Percentiles rank a stretch among this genome's conserved stretches.
Evolutionary conservation across 768 basidiomycete species (phyloP).

Genomic region (Boletus pseudo-olivaceus): DNA sequence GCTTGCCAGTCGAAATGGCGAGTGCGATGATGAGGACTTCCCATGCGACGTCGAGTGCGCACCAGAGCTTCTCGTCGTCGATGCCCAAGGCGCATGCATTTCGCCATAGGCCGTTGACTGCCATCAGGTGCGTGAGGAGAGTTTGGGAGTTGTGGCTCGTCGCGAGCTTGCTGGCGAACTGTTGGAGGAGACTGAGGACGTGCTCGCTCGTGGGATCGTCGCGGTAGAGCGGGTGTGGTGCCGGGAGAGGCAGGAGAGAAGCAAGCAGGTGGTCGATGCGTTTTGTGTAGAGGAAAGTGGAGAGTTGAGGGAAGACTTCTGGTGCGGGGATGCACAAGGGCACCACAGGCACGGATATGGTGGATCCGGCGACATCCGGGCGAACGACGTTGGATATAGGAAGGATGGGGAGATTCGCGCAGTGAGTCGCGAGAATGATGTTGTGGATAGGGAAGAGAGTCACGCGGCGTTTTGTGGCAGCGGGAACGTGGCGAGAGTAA

Average conservation of each 20-base stretch:
- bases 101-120: slow-evolving; percentile 48
- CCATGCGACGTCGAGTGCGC: slow-evolving; percentile 48
- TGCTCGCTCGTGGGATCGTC: slow-evolving; percentile 22
- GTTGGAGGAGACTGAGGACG: slow-evolving; percentile 9
- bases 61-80: slow-evolving; percentile 45
- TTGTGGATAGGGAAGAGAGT: slow-evolving; percentile 37
- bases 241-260: slow-evolving; percentile 53
- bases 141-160: slow-evolving; percentile 14
- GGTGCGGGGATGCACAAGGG: slow-evolving; percentile 70
- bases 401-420: slow-evolving; percentile 27
- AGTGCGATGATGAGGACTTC: slow-evolving; percentile 44
- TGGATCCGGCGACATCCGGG: slow-evolving; percentile 17
- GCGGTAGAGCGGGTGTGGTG: slow-evolving; percentile 22
- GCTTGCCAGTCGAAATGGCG: slow-evolving; percentile 25
- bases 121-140: slow-evolving; percentile 35
- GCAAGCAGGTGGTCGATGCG: slow-evolving; percentile 55
- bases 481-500: slow-evolving; percentile 23
- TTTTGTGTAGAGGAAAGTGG: slow-evolving; percentile 67
- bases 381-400: slow-evolving; percentile 12
- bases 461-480: slow-evolving; percentile 27
- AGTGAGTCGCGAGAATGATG: slow-evolving; percentile 33
- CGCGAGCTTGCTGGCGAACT: slow-evolving; percentile 17
- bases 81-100: slow-evolving; percentile 50
- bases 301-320: slow-evolving; percentile 61
- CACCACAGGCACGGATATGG: slow-evolving; percentile 53